Percentiles rank a stretch among this genome's conserved stretches.
Evolutionary conservation across 495 filamentous ascomycete species (phyloP).

Genomic region (Penicillium macrosclerotiorum): DNA sequence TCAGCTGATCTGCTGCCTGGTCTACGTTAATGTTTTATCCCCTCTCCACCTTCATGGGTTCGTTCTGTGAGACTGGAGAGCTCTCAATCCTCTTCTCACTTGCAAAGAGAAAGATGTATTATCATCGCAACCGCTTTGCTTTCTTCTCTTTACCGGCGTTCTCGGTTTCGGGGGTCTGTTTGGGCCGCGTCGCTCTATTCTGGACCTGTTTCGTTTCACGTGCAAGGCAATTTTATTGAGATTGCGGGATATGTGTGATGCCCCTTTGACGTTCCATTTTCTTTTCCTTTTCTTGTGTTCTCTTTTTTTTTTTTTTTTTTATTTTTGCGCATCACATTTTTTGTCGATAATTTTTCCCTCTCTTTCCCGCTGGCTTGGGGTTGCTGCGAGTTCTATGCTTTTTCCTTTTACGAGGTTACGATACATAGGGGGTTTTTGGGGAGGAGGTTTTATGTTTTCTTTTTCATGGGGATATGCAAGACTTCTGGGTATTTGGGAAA

Average conservation of each 20-base stretch:
- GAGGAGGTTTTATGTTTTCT: too few species aligned
- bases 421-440: constrained; percentile 25
- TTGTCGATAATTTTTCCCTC: constrained; percentile 4
- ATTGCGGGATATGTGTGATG: too few species aligned
- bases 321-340: constrained; percentile 13
- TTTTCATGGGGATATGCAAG: constrained; percentile 6
- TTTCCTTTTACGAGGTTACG: constrained; percentile 36
- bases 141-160: not conserved
- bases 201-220: too few species aligned
- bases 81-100: not conserved
- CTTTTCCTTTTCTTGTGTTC: constrained; percentile 6
- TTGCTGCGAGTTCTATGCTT: constrained; percentile 21
- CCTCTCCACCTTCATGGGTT: too few species aligned
- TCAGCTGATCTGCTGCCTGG: not conserved
- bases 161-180: not conserved
- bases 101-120: constrained; percentile 6
- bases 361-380: constrained; percentile 2
- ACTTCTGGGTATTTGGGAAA: not conserved
- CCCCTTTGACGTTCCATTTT: too few species aligned
- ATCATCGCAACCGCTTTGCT: constrained; percentile 1
- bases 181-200: too few species aligned
- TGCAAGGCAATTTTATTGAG: too few species aligned
- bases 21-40: too few species aligned
- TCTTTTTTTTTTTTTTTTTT: constrained; percentile 9
- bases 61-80: not conserved